Evolutionary conservation across 495 filamentous ascomycete species (phyloP), one percentile per base, ranked within the genome.

Genomic region (Venustampulla echinocandica): DNA sequence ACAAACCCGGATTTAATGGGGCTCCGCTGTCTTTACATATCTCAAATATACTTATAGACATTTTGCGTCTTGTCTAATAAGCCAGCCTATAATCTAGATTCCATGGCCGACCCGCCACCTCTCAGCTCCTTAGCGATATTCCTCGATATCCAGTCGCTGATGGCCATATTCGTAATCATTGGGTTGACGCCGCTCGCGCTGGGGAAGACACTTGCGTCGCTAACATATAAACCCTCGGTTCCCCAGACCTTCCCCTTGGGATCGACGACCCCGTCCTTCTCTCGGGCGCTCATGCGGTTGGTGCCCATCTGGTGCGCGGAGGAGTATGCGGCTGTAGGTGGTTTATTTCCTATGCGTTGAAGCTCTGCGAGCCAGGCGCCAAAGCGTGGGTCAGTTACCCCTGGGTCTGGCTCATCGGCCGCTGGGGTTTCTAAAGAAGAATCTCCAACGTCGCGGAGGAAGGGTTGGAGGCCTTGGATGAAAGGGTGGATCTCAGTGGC

Each of bases 301-400:
- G 79, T 84, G 1, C 90, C 90, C 89, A 95, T 95, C 68, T 94
- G 90, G 60, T 97, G 90, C 1, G 88, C 90, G 35, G 58, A 74
- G 52, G 28, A 60, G 57, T 60, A 82, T 54, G 46, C 65, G 28
- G 54, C 64, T 40, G 57, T 71, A 14, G 64, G 77, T 47, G 57
- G 71, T 58, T 65, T 71, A 64, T 70, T 73, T 46, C 67, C 81
- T 1, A 52, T 53, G 0, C 34, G 49, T 42, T 67, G 66, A 2
- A 92, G 46, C 33, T 75, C 66, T 0, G 64, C 61, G 4, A 93
- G 68, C 86, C 86, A 95, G 10, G 66, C 69, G 44, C 73, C 69
- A 59, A 93, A 81, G 0, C 66, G 69, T 9, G 72, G 69, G 47
- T 88, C 75, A 49, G 84, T 86, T 58, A 81, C 70, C 4, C 79